Evolutionary conservation across 2,329 filamentous ascomycete genomes (phyloP).

Genomic region (Akanthomyces muscarius): DNA sequence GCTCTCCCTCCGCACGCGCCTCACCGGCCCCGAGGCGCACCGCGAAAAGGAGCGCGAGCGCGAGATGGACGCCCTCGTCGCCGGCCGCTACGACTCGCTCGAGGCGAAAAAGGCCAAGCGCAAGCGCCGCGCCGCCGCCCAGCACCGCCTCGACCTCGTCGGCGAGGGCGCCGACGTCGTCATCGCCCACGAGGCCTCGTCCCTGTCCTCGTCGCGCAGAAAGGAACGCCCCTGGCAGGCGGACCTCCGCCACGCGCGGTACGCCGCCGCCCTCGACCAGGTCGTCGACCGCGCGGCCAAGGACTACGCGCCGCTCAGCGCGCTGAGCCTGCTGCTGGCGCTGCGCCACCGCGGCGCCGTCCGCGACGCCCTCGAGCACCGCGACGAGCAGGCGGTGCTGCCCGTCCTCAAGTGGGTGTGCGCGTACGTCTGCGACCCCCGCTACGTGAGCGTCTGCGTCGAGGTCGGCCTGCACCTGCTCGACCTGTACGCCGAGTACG

Average conservation of each 20-base stretch:
- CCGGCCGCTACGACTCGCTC: constrained; percentile 72
- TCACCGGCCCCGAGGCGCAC: constrained; percentile 76
- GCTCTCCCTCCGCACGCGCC: constrained; percentile 84
- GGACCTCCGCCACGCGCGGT: constrained; percentile 73
- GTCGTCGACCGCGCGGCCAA: constrained; percentile 56
- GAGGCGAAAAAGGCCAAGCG: constrained; percentile 69
- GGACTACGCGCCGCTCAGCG: constrained; percentile 56
- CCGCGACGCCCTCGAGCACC: constrained; percentile 70
- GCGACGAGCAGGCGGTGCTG: constrained; percentile 76
- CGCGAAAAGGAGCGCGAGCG: constrained; percentile 72
- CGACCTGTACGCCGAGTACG: constrained; percentile 80
- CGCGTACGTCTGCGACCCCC: constrained; percentile 75
- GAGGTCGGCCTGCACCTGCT: constrained; percentile 79
- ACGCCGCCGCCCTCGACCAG: constrained; percentile 71
- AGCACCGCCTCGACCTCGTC: constrained; percentile 66
- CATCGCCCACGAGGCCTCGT: constrained; percentile 64
- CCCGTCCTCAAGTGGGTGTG: constrained; percentile 81
- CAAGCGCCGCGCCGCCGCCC: constrained; percentile 50
- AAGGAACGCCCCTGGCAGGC: constrained; percentile 75
- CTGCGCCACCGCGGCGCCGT: constrained; percentile 85
- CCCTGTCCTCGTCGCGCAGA: constrained; percentile 37
- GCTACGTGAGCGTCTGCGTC: constrained; percentile 74
- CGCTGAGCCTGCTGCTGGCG: constrained; percentile 75
- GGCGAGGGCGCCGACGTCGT: constrained; percentile 85
- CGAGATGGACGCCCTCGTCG: constrained; percentile 78